Percentiles rank a stretch among this genome's conserved stretches.
phyloP scores from a whole-genome alignment of 495 filamentous ascomycete species.

The Aspergillus coremiiformis region DNA sequence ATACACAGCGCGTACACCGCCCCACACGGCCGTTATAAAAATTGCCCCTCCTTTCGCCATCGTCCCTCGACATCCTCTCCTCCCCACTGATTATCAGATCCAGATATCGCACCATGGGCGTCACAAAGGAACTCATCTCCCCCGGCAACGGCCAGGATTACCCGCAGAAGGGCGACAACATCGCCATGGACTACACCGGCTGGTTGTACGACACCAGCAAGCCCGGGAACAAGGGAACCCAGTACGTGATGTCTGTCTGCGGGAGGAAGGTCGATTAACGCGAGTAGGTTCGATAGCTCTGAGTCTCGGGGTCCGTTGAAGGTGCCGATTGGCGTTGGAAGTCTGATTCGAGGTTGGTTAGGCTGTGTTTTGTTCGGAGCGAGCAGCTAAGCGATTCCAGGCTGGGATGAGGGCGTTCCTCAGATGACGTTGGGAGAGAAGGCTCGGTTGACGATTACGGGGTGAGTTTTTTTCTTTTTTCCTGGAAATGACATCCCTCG shows the following conservation, averaged over 20 bases:
- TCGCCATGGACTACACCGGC: constrained; percentile 79
- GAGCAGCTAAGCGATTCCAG: constrained; percentile 33
- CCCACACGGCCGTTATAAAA: neutral
- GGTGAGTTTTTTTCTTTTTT: constrained; percentile 43
- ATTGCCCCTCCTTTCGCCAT: neutral
- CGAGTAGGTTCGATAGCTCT: constrained; percentile 74
- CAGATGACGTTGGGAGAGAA: constrained; percentile 77
- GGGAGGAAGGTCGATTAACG: neutral
- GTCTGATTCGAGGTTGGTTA: constrained; percentile 67
- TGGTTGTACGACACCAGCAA: constrained; percentile 60
- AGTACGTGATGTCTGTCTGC: constrained; percentile 29
- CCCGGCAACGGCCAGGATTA: constrained; percentile 47
- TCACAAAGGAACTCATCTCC: constrained; percentile 37
- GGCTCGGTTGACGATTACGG: constrained; percentile 66
- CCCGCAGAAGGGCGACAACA: constrained; percentile 55
- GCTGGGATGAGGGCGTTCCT: constrained; percentile 81
- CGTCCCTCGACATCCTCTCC: neutral
- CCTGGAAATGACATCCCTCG: neutral
- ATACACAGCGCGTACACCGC: too few relatives aligned
- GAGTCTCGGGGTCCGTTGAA: constrained; percentile 50
- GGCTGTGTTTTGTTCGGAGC: neutral
- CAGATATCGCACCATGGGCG: constrained; percentile 46
- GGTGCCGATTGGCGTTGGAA: constrained; percentile 62
- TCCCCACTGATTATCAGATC: neutral
- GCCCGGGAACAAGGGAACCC: constrained; percentile 40